phyloP scores from a whole-genome alignment of 371 early-diverging fungal genomes.

The Lichtheimia ornata region DNA sequence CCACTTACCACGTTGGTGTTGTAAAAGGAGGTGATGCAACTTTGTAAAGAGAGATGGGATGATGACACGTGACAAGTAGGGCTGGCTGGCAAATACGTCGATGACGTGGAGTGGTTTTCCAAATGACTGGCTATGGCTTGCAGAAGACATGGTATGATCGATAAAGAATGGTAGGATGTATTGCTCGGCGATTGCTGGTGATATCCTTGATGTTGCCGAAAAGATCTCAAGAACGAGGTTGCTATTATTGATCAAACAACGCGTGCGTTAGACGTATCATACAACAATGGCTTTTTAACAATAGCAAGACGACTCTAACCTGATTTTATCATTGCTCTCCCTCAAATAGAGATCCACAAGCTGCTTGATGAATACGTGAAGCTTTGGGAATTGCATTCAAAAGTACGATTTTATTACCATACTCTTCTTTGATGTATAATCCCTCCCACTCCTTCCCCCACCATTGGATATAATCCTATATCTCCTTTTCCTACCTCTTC shows the following conservation, averaged over 20 bases:
- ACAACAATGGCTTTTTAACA: background rate
- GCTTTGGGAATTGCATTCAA: background rate
- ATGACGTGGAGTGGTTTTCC: background rate
- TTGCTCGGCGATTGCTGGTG: background rate
- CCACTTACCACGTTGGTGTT: background rate
- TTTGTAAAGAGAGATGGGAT: background rate
- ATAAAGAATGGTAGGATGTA: background rate
- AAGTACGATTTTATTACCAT: too few relatives aligned
- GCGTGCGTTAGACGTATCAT: background rate
- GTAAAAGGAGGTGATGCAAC: background rate
- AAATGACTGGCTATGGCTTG: background rate
- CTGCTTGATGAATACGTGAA: background rate
- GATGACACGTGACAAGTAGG: background rate
- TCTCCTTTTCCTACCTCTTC: conserved; percentile 50
- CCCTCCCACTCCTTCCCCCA: background rate
- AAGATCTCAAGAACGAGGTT: background rate
- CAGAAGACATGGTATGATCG: background rate
- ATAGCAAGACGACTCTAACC: background rate
- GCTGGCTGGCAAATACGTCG: background rate
- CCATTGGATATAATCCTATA: background rate
- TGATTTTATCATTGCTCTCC: background rate
- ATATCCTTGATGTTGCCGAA: background rate
- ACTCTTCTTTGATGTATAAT: too few relatives aligned
- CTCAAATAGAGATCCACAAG: background rate
- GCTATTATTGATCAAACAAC: background rate